phyloP scores from a whole-genome alignment of 2,329 filamentous ascomycete species.

The Beauveria caledonica region DNA sequence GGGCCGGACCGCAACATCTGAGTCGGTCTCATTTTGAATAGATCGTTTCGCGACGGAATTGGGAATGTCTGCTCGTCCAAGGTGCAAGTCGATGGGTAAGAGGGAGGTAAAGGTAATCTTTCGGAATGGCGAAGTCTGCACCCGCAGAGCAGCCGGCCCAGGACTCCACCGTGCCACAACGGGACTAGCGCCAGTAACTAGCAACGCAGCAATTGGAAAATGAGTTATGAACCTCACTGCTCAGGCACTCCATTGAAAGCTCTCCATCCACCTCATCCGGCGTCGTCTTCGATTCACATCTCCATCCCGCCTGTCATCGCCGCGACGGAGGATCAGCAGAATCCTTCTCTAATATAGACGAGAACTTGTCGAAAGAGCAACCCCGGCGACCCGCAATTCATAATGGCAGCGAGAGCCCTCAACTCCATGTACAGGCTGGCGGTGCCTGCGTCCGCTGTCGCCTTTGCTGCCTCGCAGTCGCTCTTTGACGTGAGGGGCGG shows the following conservation, averaged over 20 bases:
- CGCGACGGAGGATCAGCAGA: background rate
- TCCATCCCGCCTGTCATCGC: slow-evolving; percentile 1
- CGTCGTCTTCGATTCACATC: background rate
- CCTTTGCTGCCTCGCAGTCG: slow-evolving; percentile 63
- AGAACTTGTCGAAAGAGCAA: background rate
- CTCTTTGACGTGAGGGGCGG: slow-evolving; percentile 97
- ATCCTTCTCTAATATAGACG: background rate
- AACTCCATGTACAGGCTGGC: slow-evolving; percentile 58
- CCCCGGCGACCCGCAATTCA: slow-evolving; percentile 10
- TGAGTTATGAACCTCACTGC: slow-evolving; percentile 2
- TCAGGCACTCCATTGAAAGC: slow-evolving; percentile 9
- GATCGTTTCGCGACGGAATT: slow-evolving; percentile 7
- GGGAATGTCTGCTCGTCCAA: background rate
- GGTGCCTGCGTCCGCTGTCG: slow-evolving; percentile 63
- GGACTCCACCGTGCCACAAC: slow-evolving; percentile 7
- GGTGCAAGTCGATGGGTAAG: slow-evolving; percentile 7
- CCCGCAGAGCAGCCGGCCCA: slow-evolving; percentile 10
- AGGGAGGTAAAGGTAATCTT: slow-evolving; percentile 12
- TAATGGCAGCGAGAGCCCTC: slow-evolving; percentile 51
- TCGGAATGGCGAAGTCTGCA: slow-evolving; percentile 18
- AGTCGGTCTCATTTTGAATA: slow-evolving; percentile 33
- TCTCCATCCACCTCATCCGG: slow-evolving; percentile 6
- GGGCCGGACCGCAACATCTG: slow-evolving; percentile 28
- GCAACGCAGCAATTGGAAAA: background rate
- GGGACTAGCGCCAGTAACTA: slow-evolving; percentile 3